These are phyloP conservation scores for Tricholoma furcatifolium DNA, from an alignment of 768 basidiomycete species.

Conservation along the genomic window DNA sequence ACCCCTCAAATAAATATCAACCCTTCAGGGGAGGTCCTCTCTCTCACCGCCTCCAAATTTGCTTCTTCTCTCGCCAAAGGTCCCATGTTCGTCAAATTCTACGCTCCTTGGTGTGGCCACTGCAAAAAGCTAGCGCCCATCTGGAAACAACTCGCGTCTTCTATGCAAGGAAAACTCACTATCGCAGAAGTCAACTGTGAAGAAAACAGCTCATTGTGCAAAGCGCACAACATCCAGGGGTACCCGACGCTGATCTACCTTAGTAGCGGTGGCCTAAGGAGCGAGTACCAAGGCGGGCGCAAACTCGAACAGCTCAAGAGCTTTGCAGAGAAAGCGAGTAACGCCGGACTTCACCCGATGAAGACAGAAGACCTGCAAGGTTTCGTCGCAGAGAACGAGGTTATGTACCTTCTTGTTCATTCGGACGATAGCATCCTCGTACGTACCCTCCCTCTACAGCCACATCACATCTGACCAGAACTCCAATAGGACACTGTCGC, in stretches of 20 bases:
- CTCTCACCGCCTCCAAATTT: conserved; percentile 37
- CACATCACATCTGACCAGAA: neutral
- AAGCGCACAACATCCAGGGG: conserved; percentile 62
- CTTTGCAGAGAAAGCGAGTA: conserved; percentile 75
- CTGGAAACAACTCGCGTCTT: conserved; percentile 73
- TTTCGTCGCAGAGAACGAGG: conserved; percentile 32
- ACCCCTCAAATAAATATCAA: conserved; percentile 29
- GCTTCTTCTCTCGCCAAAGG: conserved; percentile 35
- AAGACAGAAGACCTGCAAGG: conserved; percentile 42
- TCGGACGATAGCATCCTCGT: conserved; percentile 42
- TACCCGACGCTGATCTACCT: conserved; percentile 85
- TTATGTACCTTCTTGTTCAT: conserved; percentile 54
- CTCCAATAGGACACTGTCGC: conserved; percentile 32
- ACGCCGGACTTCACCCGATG: conserved; percentile 44
- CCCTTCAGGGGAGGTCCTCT: conserved; percentile 35
- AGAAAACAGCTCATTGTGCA: conserved; percentile 64
- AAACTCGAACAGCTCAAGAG: conserved; percentile 67
- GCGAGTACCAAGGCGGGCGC: conserved; percentile 76
- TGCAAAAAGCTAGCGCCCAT: conserved; percentile 91
- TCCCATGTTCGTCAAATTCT: conserved; percentile 65
- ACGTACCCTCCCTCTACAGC: conserved; percentile 12
- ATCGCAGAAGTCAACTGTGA: conserved; percentile 93
- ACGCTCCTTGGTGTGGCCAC: conserved; percentile 96
- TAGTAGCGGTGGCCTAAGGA: conserved; percentile 49
- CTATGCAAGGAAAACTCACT: conserved; percentile 68